Evolutionary conservation across 768 basidiomycete genomes (phyloP), one percentile per base, ranked within the genome.

Genomic region (Kwoniella dejecticola): DNA sequence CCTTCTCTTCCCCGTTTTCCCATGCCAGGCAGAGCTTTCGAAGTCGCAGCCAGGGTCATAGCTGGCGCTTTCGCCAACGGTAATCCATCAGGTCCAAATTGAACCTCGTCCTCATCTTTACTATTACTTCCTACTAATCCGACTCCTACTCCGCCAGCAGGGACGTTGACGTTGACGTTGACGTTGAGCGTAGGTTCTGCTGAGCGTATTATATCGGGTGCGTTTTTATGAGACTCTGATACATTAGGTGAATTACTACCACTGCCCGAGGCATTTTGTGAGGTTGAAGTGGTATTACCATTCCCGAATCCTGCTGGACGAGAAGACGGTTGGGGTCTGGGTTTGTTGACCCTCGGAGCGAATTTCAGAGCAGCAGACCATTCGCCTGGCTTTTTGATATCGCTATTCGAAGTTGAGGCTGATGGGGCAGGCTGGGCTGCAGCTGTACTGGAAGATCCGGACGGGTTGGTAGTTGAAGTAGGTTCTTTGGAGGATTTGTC

Each of bases 361-460:
- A 78, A 78, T 21, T 71, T 69, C 4, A 78, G 53, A 0, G 73
- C 69, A 4, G 77, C 74, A 11, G 77, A 74, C 60, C 65, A 72
- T 33, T 59, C 67, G 13, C 55, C 71, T 23, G 66, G 38, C 21
- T 62, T 21, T 29, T 23, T n/a, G n/a, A n/a, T n/a, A n/a, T n/a
- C n/a, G n/a, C n/a, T n/a, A n/a, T n/a, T n/a, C n/a, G n/a, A n/a
- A n/a, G 58, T 36, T 31, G 53, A 13, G 41, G 29, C 24, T 60
- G 50, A 36, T 15, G 36, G 17, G 6, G 48, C 15, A 15, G 49
- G 29, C 17, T 10, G 21, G 17, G 57, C 21, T 15, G 26, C 36
- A 41, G 41, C 17, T 15, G 27, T 23, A 19, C 44, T 21, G 19
- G 30, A 5, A 24, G 57, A 41, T 19, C 41, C 41, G 19, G 10